Evolutionary conservation across 371 early-diverging fungal species (phyloP).

Genomic region (Capillidium rhysosporum): DNA sequence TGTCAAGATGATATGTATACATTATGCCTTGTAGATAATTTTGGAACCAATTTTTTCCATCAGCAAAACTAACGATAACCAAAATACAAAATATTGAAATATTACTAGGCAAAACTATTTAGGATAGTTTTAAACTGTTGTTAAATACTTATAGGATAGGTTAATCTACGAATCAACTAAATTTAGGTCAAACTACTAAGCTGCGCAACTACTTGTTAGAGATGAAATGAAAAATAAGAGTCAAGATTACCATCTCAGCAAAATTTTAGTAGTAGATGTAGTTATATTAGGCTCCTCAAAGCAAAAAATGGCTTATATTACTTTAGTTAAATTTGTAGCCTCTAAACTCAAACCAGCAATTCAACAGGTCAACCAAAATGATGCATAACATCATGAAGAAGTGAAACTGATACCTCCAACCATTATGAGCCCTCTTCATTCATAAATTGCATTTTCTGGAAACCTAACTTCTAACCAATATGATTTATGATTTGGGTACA

Average conservation of each 20-base stretch:
- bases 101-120: slow-evolving; percentile 43
- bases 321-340: slow-evolving; percentile 54
- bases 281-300: slow-evolving; percentile 78
- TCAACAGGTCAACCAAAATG: too few species aligned
- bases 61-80: slow-evolving; percentile 97
- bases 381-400: too few species aligned
- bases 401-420: slow-evolving; percentile 9
- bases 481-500: slow-evolving; percentile 37
- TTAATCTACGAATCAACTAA: slow-evolving; percentile 91
- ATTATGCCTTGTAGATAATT: slow-evolving; percentile 64
- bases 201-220: slow-evolving; percentile 83
- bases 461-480: slow-evolving; percentile 60
- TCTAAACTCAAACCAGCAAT: too few species aligned
- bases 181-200: slow-evolving; percentile 94
- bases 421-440: slow-evolving; percentile 96
- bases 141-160: slow-evolving; percentile 42
- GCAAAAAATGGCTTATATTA: slow-evolving; percentile 63
- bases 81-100: slow-evolving; percentile 91
- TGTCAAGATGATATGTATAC: slow-evolving; percentile 77
- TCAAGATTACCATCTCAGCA: slow-evolving; percentile 31
- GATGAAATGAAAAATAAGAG: slow-evolving; percentile 38
- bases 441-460: slow-evolving; percentile 95
- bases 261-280: slow-evolving; percentile 81
- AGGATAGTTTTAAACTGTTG: not conserved
- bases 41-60: too few species aligned